Evolutionary conservation across 371 early-diverging fungal species (phyloP), one percentile per base, ranked within the genome.

Genomic region (Apophysomyces elegans): DNA sequence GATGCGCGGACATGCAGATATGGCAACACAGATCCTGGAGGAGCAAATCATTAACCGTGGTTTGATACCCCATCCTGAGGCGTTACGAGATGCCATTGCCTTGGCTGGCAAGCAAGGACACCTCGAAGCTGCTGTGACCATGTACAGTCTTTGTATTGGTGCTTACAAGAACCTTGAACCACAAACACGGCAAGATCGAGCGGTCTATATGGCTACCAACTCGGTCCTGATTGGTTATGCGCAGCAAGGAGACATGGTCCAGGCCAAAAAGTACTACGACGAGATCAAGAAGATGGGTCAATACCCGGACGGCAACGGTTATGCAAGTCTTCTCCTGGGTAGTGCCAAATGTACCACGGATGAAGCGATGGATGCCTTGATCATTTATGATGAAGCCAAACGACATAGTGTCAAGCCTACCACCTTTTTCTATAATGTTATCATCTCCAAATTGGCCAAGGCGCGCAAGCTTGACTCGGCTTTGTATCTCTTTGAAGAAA

Each of bases 351-450:
- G 72, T 7, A 73, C 81, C 7, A 77, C 79, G 0, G 84, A 86
- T 61, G 86, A 84, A 50, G 83, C 83, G 0, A 64, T 75, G 8
- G 83, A 81, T 59, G 86, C 84, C 3, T 67, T 86, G 41, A 71
- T 74, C 37, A 86, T 88, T 45, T 79, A 86, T 46, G 83, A 85
- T 35, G 88, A 88, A 75, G 86, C 86, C 64, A 86, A 86, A 59
- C 76, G 78, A 7, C 82, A 80, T 59, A 75, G 80, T 61, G 81
- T 86, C 58, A 83, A 81, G 67, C 86, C 85, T 8, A 86, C 84
- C 12, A 81, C 85, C 41, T 88, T 86, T 61, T 86, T 88, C 59
- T 88, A 86, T 68, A 88, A 88, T 57, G 88, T 88, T 13, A 75
- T 88, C 21, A 86, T 88, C 21, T 86, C 86, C 64, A 86, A 86